These are phyloP conservation scores for Chlamydomonas schloesseri DNA, from an alignment of 139 green algal genomes.

Conservation along the genomic window DNA sequence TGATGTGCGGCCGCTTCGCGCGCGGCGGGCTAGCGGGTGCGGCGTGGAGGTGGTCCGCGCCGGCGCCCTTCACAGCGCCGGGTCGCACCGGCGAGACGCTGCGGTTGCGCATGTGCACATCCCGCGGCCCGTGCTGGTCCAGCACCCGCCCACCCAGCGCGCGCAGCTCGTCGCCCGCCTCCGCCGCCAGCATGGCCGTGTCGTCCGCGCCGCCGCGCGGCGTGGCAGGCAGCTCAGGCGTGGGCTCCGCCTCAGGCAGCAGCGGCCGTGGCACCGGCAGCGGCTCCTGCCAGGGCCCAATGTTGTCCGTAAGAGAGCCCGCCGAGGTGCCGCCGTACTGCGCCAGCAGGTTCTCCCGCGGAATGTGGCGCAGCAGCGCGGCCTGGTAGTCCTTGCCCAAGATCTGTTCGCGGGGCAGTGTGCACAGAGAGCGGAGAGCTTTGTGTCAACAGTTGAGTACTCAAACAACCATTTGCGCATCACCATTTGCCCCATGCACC, in stretches of 20 bases:
- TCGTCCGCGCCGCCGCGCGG: no score
- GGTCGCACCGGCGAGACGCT: neutral
- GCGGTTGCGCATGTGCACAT: neutral
- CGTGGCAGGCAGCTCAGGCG: no score
- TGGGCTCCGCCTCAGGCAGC: slow-evolving; percentile 2
- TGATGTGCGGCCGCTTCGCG: neutral
- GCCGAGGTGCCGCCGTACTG: slow-evolving; percentile 45
- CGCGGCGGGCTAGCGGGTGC: neutral
- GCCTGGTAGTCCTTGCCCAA: slow-evolving; percentile 40
- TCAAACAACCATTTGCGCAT: no score
- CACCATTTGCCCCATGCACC: no score
- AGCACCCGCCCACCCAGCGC: no score
- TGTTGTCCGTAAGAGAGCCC: slow-evolving; percentile 9
- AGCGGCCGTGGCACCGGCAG: neutral
- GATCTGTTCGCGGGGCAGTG: slow-evolving; percentile 16
- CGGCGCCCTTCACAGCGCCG: neutral
- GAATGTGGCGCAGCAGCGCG: slow-evolving; percentile 41
- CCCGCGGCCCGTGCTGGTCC: neutral
- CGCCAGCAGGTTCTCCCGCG: slow-evolving; percentile 41
- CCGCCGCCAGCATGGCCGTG: no score
- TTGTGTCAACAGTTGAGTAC: no score
- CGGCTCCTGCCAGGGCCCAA: slow-evolving; percentile 35
- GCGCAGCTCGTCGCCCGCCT: no score
- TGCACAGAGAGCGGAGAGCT: neutral
- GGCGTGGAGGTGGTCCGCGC: neutral